These are phyloP conservation scores for Solanum ossicruentum DNA, from an alignment of 257 asterid genomes.

Conservation along the genomic window DNA sequence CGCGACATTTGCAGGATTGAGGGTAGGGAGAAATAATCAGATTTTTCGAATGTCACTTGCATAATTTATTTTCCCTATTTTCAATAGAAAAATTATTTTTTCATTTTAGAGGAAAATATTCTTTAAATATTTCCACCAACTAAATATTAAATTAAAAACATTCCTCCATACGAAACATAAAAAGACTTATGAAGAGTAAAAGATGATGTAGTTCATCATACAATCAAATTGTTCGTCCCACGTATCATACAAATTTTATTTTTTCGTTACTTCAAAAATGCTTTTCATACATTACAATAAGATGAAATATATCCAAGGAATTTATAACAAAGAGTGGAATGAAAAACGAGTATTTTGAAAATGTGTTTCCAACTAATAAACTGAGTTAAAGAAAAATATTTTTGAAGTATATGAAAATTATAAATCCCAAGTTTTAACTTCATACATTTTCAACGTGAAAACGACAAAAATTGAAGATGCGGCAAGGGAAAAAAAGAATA, in stretches of 20 bases:
- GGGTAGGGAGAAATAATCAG: no score
- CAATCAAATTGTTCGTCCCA: neutral
- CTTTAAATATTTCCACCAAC: no score
- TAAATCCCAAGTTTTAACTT: neutral
- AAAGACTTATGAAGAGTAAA: neutral
- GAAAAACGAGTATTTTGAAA: neutral
- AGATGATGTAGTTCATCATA: neutral
- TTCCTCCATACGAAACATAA: no score
- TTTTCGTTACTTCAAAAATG: neutral
- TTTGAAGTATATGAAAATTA: neutral
- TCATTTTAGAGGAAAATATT: no score
- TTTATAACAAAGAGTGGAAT: neutral
- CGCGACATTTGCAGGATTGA: no score
- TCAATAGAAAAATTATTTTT: no score
- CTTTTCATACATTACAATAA: neutral
- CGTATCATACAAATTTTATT: neutral
- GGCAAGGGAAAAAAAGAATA: neutral
- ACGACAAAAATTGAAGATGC: slow-evolving; percentile 2
- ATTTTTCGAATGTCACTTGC: no score
- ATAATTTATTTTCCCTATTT: no score
- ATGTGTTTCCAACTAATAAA: neutral
- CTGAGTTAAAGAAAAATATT: neutral
- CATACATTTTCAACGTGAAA: neutral
- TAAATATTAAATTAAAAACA: no score
- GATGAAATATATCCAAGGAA: neutral